phyloP scores from a whole-genome alignment of 2,329 filamentous ascomycete genomes.

The Ascochyta pisi region DNA sequence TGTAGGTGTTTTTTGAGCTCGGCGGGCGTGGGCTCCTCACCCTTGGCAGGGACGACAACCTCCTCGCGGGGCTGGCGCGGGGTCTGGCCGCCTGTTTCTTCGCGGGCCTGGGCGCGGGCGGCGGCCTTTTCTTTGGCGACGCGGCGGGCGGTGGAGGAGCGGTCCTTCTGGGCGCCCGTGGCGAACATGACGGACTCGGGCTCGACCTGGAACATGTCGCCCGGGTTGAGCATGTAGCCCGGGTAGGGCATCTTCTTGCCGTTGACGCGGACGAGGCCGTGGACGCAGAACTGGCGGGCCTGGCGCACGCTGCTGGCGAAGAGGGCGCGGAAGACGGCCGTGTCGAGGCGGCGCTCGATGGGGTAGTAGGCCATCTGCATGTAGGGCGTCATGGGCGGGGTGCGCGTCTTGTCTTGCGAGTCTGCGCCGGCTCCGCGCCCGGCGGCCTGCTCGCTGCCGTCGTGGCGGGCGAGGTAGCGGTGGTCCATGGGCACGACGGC shows the following conservation, averaged over 20 bases:
- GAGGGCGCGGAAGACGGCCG: constrained; percentile 90
- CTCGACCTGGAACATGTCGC: constrained; percentile 97
- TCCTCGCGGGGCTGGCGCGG: constrained; percentile 19
- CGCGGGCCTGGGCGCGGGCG: constrained; percentile 37
- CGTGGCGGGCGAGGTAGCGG: constrained; percentile 75
- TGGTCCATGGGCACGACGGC: constrained; percentile 87
- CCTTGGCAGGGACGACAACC: constrained; percentile 12
- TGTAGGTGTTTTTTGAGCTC: constrained; percentile 47
- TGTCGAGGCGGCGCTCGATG: constrained; percentile 87
- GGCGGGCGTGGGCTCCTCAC: constrained; percentile 37
- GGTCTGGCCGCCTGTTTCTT: constrained; percentile 26
- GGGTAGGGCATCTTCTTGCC: constrained; percentile 96
- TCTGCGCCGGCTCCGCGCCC: constrained; percentile 78
- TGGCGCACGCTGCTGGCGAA: constrained; percentile 94
- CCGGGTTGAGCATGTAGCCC: constrained; percentile 92
- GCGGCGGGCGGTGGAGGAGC: constrained; percentile 38
- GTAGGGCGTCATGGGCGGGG: constrained; percentile 72
- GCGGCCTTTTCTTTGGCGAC: constrained; percentile 40
- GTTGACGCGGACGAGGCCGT: constrained; percentile 94
- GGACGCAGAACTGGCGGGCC: constrained; percentile 91
- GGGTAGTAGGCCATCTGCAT: constrained; percentile 97
- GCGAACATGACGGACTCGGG: constrained; percentile 86
- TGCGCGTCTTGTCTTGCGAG: constrained; percentile 19
- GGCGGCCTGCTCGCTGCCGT: constrained; percentile 82
- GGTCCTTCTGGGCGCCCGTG: constrained; percentile 74